phyloP scores from a whole-genome alignment of 108 stramenopile genomes.

The Aurantiochytrium sp. region DNA sequence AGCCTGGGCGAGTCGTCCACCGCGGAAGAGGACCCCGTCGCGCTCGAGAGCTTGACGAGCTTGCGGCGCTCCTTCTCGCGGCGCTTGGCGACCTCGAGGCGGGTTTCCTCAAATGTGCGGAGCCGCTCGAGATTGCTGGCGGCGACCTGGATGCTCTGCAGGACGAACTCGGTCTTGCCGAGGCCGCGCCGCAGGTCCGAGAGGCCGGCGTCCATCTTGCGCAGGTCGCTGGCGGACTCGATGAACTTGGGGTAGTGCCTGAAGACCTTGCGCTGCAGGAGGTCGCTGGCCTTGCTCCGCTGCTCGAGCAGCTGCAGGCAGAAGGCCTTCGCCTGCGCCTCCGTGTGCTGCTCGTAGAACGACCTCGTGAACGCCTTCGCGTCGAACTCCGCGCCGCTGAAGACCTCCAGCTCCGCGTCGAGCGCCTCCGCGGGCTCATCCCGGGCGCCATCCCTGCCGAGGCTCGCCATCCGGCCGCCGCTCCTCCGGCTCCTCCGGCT shows the following conservation, averaged over 20 bases:
- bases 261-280: constrained; percentile 6
- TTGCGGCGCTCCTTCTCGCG: background rate
- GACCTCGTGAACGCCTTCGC: background rate
- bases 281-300: background rate
- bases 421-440: background rate
- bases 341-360: background rate
- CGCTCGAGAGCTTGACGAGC: background rate
- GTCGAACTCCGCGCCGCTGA: background rate
- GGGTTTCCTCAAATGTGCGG: background rate
- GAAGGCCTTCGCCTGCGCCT: background rate
- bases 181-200: background rate
- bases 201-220: constrained; percentile 11
- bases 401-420: background rate
- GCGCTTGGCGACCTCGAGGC: background rate
- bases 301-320: constrained; percentile 14
- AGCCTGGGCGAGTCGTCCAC: background rate
- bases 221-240: background rate
- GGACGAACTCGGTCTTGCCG: constrained; percentile 18
- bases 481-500: too few relatives aligned
- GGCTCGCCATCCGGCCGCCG: too few relatives aligned
- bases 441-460: background rate
- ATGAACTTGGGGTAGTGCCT: background rate
- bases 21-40: background rate
- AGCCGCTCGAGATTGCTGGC: background rate
- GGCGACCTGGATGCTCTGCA: background rate